Percentiles rank a stretch among this genome's conserved stretches.
phyloP scores from a whole-genome alignment of 345 rosid genomes.

The Brassica cretica region DNA sequence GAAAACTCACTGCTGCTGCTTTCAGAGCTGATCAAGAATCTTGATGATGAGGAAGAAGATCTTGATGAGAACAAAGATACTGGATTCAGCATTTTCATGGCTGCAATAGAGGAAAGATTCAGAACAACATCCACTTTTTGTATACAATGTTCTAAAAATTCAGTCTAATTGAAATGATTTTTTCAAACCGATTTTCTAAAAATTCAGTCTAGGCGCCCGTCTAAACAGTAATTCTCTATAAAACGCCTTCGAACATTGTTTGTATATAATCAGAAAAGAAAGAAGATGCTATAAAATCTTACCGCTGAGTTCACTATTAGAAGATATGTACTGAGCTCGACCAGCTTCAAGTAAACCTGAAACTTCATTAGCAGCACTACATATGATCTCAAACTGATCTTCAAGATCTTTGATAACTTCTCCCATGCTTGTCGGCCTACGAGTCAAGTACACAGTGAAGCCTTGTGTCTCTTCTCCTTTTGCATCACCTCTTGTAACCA shows the following conservation, averaged over 20 bases:
- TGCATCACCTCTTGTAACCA: conserved; percentile 39
- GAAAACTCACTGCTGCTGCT: conserved; percentile 31
- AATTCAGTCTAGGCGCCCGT: too few relatives aligned
- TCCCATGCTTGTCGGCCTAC: conserved; percentile 82
- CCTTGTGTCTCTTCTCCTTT: conserved; percentile 62
- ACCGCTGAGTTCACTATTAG: conserved; percentile 65
- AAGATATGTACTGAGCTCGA: conserved; percentile 56
- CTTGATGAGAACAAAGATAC: conserved; percentile 78
- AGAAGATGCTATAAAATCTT: background rate
- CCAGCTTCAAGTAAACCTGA: conserved; percentile 74
- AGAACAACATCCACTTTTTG: conserved; percentile 16
- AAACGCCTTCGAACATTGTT: background rate
- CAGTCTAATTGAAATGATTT: too few relatives aligned
- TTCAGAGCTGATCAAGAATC: conserved; percentile 57
- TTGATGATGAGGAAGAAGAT: conserved; percentile 69
- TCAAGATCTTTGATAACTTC: conserved; percentile 93
- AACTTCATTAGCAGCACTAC: conserved; percentile 71
- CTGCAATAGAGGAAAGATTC: conserved; percentile 46
- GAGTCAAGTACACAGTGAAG: conserved; percentile 82
- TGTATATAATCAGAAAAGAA: background rate
- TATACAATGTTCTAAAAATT: too few relatives aligned
- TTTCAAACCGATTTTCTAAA: too few relatives aligned
- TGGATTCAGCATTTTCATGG: conserved; percentile 85
- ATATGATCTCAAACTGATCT: conserved; percentile 63
- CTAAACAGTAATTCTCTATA: too few relatives aligned